Evolutionary conservation across 768 basidiomycete species (phyloP).

Genomic region (Amyloporia xantha): DNA sequence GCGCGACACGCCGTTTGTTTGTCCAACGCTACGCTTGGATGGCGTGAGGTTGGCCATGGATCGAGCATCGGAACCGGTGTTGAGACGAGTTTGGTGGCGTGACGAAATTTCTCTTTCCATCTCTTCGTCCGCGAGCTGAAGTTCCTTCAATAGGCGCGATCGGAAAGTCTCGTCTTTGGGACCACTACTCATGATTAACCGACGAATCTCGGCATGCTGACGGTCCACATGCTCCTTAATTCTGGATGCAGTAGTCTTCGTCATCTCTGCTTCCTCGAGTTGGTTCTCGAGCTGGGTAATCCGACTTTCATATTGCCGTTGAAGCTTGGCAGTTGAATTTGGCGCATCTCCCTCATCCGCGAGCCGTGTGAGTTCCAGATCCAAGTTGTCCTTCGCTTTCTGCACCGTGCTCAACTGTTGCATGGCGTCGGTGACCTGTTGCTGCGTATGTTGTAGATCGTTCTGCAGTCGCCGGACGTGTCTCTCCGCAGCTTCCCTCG

Average conservation of each 20-base stretch:
- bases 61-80: constrained; percentile 26
- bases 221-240: constrained; percentile 58
- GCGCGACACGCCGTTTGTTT: constrained; percentile 28
- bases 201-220: constrained; percentile 67
- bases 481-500: constrained; percentile 60
- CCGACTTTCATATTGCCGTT: constrained; percentile 56
- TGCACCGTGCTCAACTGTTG: constrained; percentile 48
- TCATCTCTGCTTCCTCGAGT: constrained; percentile 48
- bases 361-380: constrained; percentile 58
- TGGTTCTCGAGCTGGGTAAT: constrained; percentile 59
- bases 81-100: constrained; percentile 21
- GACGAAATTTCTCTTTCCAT: constrained; percentile 44
- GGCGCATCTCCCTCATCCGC: constrained; percentile 52
- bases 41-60: constrained; percentile 42
- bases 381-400: constrained; percentile 59
- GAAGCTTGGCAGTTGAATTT: constrained; percentile 49
- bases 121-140: constrained; percentile 54
- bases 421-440: constrained; percentile 49
- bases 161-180: constrained; percentile 59
- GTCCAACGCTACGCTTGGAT: constrained; percentile 32
- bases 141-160: constrained; percentile 51
- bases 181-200: constrained; percentile 50
- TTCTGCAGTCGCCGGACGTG: constrained; percentile 52
- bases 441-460: constrained; percentile 49
- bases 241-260: constrained; percentile 41